phyloP scores from a whole-genome alignment of 805 yeast species.

The Candida stauntonica region DNA sequence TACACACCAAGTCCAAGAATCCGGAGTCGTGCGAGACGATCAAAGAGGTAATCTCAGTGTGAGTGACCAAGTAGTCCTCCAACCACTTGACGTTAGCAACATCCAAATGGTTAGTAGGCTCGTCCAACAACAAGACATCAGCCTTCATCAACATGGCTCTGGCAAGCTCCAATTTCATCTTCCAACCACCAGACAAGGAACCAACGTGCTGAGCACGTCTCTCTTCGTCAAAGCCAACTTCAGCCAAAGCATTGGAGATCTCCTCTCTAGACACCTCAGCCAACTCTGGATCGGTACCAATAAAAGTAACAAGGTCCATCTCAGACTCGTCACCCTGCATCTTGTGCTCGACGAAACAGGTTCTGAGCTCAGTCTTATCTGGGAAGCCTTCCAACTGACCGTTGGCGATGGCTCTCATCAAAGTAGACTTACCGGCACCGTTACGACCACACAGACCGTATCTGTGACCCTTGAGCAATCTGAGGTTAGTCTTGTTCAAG shows the following conservation, averaged over 20 bases:
- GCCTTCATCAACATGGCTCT: constrained; percentile 98
- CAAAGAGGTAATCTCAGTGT: constrained; percentile 85
- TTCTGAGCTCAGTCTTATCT: constrained; percentile 74
- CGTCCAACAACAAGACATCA: constrained; percentile 89
- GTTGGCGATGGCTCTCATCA: constrained; percentile 94
- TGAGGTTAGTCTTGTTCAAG: constrained; percentile 83
- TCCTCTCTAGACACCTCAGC: constrained; percentile 57
- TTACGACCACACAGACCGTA: constrained; percentile 97
- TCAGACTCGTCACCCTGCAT: constrained; percentile 93
- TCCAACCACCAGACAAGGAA: constrained; percentile 98
- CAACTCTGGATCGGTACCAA: constrained; percentile 85
- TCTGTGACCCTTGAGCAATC: constrained; percentile 90
- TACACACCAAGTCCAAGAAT: constrained; percentile 91
- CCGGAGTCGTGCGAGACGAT: constrained; percentile 98
- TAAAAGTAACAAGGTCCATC: constrained; percentile 81
- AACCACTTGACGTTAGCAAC: constrained; percentile 92
- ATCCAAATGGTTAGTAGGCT: constrained; percentile 98
- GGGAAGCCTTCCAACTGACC: constrained; percentile 99
- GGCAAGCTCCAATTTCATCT: constrained; percentile 97
- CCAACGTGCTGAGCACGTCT: constrained; percentile 90
- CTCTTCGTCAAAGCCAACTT: constrained; percentile 89
- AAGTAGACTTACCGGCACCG: constrained; percentile 98
- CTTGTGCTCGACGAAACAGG: constrained; percentile 96
- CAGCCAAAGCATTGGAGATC: constrained; percentile 68
- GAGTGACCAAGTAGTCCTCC: constrained; percentile 76